Percentiles rank a stretch among this genome's conserved stretches.
phyloP scores from a whole-genome alignment of 2,329 filamentous ascomycete species.

The Corinectria fuckeliana region DNA sequence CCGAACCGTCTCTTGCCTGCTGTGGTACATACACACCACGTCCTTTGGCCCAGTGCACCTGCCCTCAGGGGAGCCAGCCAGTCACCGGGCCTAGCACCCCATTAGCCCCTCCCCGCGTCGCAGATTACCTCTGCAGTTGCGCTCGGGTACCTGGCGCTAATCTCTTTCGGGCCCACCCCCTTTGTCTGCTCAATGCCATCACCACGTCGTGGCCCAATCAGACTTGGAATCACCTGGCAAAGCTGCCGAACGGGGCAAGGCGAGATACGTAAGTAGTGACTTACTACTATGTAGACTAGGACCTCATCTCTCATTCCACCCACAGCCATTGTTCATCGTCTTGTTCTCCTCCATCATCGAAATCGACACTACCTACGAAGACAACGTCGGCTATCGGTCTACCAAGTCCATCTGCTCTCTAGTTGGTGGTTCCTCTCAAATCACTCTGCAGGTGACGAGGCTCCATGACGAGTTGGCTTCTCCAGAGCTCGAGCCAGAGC shows the following conservation, averaged over 20 bases:
- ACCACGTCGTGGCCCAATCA: background rate
- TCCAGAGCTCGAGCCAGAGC: constrained; percentile 1
- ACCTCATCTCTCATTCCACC: constrained; percentile 11
- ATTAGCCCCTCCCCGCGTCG: constrained; percentile 1
- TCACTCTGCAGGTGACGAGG: background rate
- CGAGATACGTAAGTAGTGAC: no score
- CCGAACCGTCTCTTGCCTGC: background rate
- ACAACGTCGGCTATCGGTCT: background rate
- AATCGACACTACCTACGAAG: no score
- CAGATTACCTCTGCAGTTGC: constrained; percentile 20
- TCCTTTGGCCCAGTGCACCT: background rate
- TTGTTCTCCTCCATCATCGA: constrained; percentile 4
- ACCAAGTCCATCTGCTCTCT: background rate
- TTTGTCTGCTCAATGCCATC: constrained; percentile 22
- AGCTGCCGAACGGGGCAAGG: constrained; percentile 3
- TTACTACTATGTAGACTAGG: no score
- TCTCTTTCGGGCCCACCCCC: constrained; percentile 12
- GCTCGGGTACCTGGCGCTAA: constrained; percentile 34
- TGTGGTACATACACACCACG: background rate
- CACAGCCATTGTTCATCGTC: background rate
- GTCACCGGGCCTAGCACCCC: constrained; percentile 2
- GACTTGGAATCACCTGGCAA: constrained; percentile 1
- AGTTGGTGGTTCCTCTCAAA: background rate
- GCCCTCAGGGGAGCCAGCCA: constrained; percentile 17
- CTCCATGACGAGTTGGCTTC: background rate